A percentile compares a stretch with the other conserved stretches of the same genome.
Conservation (phyloP, 495 filamentous ascomycete species). For the Aspergillus indologenus region DNA sequence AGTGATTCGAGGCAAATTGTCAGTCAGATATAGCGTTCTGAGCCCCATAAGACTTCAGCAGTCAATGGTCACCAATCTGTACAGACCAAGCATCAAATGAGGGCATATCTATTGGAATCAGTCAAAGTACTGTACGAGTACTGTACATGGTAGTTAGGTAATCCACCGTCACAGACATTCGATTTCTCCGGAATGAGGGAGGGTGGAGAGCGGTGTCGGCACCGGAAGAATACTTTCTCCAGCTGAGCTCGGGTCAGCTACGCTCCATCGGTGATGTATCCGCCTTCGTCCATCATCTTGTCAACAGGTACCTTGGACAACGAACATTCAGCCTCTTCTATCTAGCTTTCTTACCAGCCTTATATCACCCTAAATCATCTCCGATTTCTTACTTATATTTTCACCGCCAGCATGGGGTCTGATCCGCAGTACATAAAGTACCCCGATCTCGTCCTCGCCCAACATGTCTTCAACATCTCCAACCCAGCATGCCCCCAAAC, state of each 20-base stretch:
- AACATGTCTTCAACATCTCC: slow-evolving; percentile 95
- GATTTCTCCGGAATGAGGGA: too few relatives aligned
- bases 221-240: slow-evolving; percentile 38
- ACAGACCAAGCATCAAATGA: too few relatives aligned
- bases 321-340: slow-evolving; percentile 5
- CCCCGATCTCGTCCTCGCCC: slow-evolving; percentile 84
- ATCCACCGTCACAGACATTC: too few relatives aligned
- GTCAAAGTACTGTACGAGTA: too few relatives aligned
- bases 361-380: background rate
- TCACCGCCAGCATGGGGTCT: slow-evolving; percentile 71
- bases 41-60: too few relatives aligned
- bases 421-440: slow-evolving; percentile 97
- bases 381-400: slow-evolving; percentile 10
- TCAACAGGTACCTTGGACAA: slow-evolving; percentile 13
- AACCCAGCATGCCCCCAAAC: slow-evolving; percentile 72
- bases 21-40: too few relatives aligned
- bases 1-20: too few relatives aligned
- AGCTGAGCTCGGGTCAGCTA: slow-evolving; percentile 44
- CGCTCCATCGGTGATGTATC: slow-evolving; percentile 35
- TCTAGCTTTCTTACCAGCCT: background rate
- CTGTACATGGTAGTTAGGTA: too few relatives aligned
- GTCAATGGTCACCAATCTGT: too few relatives aligned
- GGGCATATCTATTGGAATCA: too few relatives aligned
- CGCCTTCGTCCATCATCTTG: slow-evolving; percentile 18
- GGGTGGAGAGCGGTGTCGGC: slow-evolving; percentile 5